Percentiles rank a stretch among this genome's conserved stretches.
Evolutionary conservation across 2,329 filamentous ascomycete species (phyloP).

Genomic region (Xylaria sp.): DNA sequence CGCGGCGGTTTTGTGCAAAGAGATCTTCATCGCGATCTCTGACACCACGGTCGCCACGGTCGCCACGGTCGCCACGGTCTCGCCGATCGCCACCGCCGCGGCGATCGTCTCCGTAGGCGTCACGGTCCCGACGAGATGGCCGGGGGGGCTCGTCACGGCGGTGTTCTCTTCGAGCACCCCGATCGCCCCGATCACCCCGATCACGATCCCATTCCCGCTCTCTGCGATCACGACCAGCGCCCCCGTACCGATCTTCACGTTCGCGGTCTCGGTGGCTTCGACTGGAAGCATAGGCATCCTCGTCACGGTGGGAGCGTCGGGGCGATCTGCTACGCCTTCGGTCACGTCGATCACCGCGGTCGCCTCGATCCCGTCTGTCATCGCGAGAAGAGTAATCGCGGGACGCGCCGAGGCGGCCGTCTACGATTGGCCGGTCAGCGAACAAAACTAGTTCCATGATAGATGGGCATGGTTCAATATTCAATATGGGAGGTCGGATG

Average conservation of each 20-base stretch:
- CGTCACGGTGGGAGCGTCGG: constrained; percentile 71
- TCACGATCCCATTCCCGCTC: constrained; percentile 64
- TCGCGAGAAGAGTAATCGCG: constrained; percentile 65
- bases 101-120: constrained; percentile 71
- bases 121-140: constrained; percentile 63
- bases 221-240: constrained; percentile 55
- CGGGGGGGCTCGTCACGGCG: constrained; percentile 67
- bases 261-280: constrained; percentile 92
- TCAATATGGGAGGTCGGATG: neutral
- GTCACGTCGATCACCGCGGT: constrained; percentile 47
- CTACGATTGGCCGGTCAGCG: constrained; percentile 44
- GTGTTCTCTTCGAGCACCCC: constrained; percentile 53
- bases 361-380: constrained; percentile 56
- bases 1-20: constrained; percentile 63
- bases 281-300: constrained; percentile 83
- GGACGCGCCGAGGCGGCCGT: constrained; percentile 62
- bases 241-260: constrained; percentile 89
- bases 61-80: constrained; percentile 51
- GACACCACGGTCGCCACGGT: constrained; percentile 47
- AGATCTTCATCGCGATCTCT: constrained; percentile 63
- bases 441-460: constrained; percentile 35
- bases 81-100: constrained; percentile 54
- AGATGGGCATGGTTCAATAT: constrained; percentile 20
- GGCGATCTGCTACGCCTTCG: constrained; percentile 88
- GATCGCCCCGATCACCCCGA: constrained; percentile 38